phyloP scores from a whole-genome alignment of 2,329 filamentous ascomycete species.

The Nakataea oryzae region DNA sequence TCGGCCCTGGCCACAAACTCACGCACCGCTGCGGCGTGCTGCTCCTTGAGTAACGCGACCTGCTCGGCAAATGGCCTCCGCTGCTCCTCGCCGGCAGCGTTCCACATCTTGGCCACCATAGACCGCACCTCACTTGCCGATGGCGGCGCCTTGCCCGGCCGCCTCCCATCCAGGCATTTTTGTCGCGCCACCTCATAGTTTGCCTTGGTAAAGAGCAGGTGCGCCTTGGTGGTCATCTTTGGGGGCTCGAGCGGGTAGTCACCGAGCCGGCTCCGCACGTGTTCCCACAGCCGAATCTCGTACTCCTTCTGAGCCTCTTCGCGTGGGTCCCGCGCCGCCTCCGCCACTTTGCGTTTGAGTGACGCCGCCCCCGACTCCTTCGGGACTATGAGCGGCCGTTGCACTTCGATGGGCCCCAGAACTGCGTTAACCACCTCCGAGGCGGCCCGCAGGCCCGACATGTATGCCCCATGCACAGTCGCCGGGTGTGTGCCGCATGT shows the following conservation, averaged over 20 bases:
- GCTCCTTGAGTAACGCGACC: slow-evolving; percentile 59
- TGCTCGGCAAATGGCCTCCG: slow-evolving; percentile 70
- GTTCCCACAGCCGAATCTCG: slow-evolving; percentile 40
- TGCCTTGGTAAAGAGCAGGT: slow-evolving; percentile 78
- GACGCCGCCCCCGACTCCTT: slow-evolving; percentile 30
- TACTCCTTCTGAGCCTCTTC: slow-evolving; percentile 46
- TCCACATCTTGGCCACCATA: slow-evolving; percentile 87
- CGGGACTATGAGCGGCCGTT: slow-evolving; percentile 62
- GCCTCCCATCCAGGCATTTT: slow-evolving; percentile 55
- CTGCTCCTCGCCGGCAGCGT: slow-evolving; percentile 57
- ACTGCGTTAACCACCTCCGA: slow-evolving; percentile 74
- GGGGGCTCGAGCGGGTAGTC: slow-evolving; percentile 61
- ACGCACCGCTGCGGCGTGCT: slow-evolving; percentile 46
- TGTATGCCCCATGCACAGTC: slow-evolving; percentile 91
- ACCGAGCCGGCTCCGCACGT: slow-evolving; percentile 52
- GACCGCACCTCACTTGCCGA: slow-evolving; percentile 74
- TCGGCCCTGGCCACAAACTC: slow-evolving; percentile 50
- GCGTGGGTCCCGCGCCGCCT: slow-evolving; percentile 12
- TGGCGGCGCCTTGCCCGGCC: slow-evolving; percentile 51
- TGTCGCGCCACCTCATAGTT: slow-evolving; percentile 54
- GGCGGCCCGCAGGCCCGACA: slow-evolving; percentile 84
- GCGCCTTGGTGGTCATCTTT: slow-evolving; percentile 72
- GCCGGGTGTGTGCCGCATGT: slow-evolving; percentile 93
- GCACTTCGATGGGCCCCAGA: slow-evolving; percentile 70
- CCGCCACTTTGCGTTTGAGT: slow-evolving; percentile 41